Evolutionary conservation across 1,284 basidiomycete species (phyloP).

Genomic region (Pseudozyma hubeiensis): DNA sequence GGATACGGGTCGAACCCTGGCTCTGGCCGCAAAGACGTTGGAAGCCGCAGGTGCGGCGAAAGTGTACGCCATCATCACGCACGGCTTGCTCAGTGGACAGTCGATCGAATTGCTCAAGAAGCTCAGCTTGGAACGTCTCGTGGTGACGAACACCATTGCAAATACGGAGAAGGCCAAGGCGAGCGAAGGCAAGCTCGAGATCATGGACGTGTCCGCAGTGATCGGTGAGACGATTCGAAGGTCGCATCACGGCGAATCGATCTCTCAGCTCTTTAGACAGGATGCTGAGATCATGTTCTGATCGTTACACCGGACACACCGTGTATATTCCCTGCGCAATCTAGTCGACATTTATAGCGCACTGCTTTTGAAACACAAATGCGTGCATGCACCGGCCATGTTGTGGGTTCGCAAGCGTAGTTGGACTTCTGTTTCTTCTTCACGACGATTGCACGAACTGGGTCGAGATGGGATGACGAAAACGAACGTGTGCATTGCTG

Average conservation of each 20-base stretch:
- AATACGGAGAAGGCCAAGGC: conserved; percentile 71
- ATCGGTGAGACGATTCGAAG: conserved; percentile 95
- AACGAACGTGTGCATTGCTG: no score
- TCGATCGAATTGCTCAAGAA: conserved; percentile 81
- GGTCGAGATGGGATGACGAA: no score
- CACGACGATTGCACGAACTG: no score
- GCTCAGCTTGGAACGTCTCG: conserved; percentile 85
- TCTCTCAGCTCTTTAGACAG: conserved; percentile 68
- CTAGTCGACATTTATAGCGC: no score
- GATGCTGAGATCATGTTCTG: conserved; percentile 66
- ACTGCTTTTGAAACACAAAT: no score
- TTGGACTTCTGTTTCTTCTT: no score
- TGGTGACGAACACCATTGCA: conserved; percentile 88
- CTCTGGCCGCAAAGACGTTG: conserved; percentile 85
- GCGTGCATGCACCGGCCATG: no score
- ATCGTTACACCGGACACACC: neutral
- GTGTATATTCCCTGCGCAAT: no score
- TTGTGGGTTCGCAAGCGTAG: no score
- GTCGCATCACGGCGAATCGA: conserved; percentile 90
- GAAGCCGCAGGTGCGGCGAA: conserved; percentile 87
- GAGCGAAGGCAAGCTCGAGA: conserved; percentile 71
- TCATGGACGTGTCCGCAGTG: conserved; percentile 86
- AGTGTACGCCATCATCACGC: conserved; percentile 89
- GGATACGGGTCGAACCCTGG: conserved; percentile 89
- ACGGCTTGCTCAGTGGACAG: conserved; percentile 88